Percentiles rank a stretch among this genome's conserved stretches.
These are phyloP conservation scores for Sungouiozyma ichnusensis DNA, from an alignment of 805 yeast species.

Conservation along the genomic window DNA sequence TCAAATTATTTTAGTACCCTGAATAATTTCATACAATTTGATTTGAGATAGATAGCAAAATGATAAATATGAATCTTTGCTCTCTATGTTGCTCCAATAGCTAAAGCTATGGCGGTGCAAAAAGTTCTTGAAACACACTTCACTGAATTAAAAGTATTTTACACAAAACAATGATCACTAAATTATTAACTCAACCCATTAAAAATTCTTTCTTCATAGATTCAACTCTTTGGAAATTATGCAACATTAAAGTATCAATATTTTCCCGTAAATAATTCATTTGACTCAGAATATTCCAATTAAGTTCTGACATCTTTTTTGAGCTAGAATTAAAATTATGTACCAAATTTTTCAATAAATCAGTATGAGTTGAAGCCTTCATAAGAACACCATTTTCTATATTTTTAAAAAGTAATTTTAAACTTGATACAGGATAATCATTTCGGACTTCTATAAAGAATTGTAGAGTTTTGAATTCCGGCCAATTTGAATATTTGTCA, in stretches of 20 bases:
- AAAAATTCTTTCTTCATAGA: not conserved
- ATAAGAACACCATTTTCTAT: not conserved
- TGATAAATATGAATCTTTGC: no score
- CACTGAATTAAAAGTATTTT: not conserved
- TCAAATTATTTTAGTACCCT: no score
- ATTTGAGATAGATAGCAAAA: no score
- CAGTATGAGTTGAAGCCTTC: not conserved
- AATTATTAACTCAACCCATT: no score
- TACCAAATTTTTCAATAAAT: not conserved
- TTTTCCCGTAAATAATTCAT: not conserved
- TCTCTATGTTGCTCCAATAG: no score
- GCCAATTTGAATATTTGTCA: not conserved
- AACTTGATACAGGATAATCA: not conserved
- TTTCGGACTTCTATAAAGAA: not conserved
- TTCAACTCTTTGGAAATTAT: not conserved
- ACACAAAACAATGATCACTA: no score
- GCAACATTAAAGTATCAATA: not conserved
- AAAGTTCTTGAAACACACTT: no score
- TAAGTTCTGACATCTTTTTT: not conserved
- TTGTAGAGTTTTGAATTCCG: not conserved
- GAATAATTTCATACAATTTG: no score
- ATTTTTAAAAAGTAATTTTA: no score
- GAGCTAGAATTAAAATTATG: not conserved
- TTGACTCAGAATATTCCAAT: not conserved
- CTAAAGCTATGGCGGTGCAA: no score